Base-by-base conservation (phyloP, 495 filamentous ascomycete species). In the Xylaria venustula region DNA sequence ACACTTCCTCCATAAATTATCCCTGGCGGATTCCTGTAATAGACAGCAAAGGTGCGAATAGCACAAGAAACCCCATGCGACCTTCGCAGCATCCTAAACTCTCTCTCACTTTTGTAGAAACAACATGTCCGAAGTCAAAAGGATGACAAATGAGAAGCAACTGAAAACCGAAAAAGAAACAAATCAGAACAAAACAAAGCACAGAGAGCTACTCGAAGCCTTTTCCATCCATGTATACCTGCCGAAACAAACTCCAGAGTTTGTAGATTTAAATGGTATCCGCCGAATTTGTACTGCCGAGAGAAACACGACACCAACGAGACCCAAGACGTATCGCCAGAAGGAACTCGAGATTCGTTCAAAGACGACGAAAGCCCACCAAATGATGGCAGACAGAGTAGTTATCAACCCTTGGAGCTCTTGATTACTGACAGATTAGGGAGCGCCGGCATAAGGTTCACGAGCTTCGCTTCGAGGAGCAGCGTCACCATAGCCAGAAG, bases 401-500 rank as follows among this genome's bases (percentile, higher is more conserved):
- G 62, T 47, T 14, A 34, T 8, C 23, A 36, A 36, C 20, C 9
- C 12, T 48, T 44, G 25, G 28, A 60, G 37, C 25, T 15, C 25
- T 26, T 26, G 14, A 34, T 19, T 19, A 26, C 30, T 20, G 46
- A 34, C 53, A 32, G 17, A 57, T 65, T 51, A 72, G 42, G 67
- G 66, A 54, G 64, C 68, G 75, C 81, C 77, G 70, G 76, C 77
- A 66, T 87, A 88, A 53, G 81, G 73, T 55, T 87, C 88, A 60
- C 88, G 85, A 62, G 75, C 73, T 36, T 88, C 87, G 63, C 79
- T 79, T 62, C 86, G 85, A 70, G 85, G 77, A 63, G 81, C 85
- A 53, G 83, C 66, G 42, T 87, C 87, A 64, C 76, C 81, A 63
- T 87, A 82, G 64, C 75, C 76, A 49, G 77, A 78, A 20, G 84